phyloP scores from a whole-genome alignment of 208 protist species.

The Crithidia expoeki region DNA sequence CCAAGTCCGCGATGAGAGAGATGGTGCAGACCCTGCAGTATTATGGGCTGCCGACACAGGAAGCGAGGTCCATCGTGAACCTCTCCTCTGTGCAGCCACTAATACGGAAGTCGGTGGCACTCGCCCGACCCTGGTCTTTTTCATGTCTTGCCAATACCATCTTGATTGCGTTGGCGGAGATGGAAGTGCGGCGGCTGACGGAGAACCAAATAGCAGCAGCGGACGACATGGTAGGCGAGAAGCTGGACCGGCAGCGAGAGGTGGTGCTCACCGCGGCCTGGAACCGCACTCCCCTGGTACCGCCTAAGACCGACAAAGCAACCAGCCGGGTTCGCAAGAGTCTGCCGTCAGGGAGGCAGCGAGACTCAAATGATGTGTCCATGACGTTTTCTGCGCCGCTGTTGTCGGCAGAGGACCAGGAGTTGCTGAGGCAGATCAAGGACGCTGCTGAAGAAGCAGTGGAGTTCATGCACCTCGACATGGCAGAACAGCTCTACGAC shows the following conservation, averaged over 20 bases:
- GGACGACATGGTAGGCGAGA: conserved; percentile 25
- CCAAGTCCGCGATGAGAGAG: conserved; percentile 8
- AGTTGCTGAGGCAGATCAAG: conserved; percentile 21
- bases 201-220: conserved; percentile 23
- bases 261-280: conserved; percentile 29
- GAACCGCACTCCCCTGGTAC: conserved; percentile 13
- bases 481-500: conserved; percentile 23
- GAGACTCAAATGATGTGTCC: conserved; percentile 12
- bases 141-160: conserved; percentile 18
- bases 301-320: conserved; percentile 22
- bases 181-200: conserved; percentile 17
- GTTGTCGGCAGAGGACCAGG: conserved; percentile 19
- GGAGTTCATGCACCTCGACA: conserved; percentile 26
- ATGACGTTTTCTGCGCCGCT: neutral
- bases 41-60: conserved; percentile 17
- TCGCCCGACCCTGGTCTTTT: conserved; percentile 18
- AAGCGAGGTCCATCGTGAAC: conserved; percentile 1
- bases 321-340: conserved; percentile 13
- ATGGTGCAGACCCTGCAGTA: conserved; percentile 29
- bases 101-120: conserved; percentile 6
- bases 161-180: conserved; percentile 11
- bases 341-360: neutral
- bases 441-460: conserved; percentile 22
- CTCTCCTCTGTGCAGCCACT: conserved; percentile 14
- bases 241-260: conserved; percentile 18